Base-by-base conservation (phyloP, 1,284 basidiomycete genomes). In the Pulchroboletus neoregius region DNA sequence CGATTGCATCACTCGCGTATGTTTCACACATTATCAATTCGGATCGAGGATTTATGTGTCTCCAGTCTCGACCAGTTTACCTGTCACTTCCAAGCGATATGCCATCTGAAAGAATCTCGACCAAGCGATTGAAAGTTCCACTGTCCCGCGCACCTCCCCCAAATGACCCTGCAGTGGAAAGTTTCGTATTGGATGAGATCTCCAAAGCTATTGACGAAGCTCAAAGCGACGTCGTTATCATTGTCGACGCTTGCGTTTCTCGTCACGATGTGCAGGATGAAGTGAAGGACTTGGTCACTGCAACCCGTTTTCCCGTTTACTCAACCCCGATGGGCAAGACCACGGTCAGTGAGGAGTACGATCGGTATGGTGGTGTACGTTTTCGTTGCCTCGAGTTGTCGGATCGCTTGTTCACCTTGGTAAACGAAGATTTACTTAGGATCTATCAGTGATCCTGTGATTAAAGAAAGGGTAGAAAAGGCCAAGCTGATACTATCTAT, bases 301-400 rank as follows among this genome's bases (percentile, higher is more conserved):
- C 73, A 39, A 90, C 88, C 6, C 80, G 79, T 5, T 87, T 89
- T 68, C 81, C 91, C 38, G 86, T 94, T 46, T 84, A 85, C 61
- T 71, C 82, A 12, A 79, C 91, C 0, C 92, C 92, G 0, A 94
- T 95, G 93, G 94, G 91, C 34, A 95, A 95, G 68, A 80, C 84
- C 1, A 76, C 84, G 0, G 71, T 96, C 11, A 78, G 84, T 52
- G 95, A 97, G 68, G 74, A 76, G 37, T 83, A 88, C 49, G 76
- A 81, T 15, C 79, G 91, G n/a, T 97, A 88, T 66, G 93, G 93
- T 45, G 94, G 94, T 12, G 87, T 91, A 62, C 66, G 49, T 39
- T 6, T 28, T 35, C 2, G 2, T 43, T 10, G 1, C 8, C 4
- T 23, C 9, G 6, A 24, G 6, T 24, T 39, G 33, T 51, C 37